Evolutionary conservation across 495 filamentous ascomycete genomes (phyloP).

Genomic region (Neurospora sp.): DNA sequence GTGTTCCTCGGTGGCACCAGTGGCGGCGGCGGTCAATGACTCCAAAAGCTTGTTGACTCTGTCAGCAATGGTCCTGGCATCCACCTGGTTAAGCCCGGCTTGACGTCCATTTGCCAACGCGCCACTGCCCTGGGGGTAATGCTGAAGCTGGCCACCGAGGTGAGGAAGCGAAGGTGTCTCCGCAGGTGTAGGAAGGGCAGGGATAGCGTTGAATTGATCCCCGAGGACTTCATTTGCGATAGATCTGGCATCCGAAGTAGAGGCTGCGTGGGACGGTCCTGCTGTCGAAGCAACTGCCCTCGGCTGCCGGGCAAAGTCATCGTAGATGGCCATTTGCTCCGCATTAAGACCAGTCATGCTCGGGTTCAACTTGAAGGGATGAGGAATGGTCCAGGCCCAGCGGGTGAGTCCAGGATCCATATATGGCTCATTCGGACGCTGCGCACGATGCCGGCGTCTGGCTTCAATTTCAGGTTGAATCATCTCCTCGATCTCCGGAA

Average conservation of each 20-base stretch:
- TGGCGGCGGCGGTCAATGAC: constrained; percentile 55
- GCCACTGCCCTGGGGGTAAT: constrained; percentile 48
- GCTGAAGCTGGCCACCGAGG: constrained; percentile 47
- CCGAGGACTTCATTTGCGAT: constrained; percentile 65
- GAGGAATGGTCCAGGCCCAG: constrained; percentile 81
- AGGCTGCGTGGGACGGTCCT: constrained; percentile 31
- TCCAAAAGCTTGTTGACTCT: constrained; percentile 58
- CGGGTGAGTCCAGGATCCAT: constrained; percentile 68
- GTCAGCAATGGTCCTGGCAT: constrained; percentile 51
- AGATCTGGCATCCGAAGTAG: constrained; percentile 41
- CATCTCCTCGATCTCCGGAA: constrained; percentile 88
- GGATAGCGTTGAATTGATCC: constrained; percentile 68
- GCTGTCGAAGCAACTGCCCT: constrained; percentile 38
- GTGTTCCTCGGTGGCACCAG: constrained; percentile 57
- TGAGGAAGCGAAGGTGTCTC: constrained; percentile 72
- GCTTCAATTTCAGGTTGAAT: constrained; percentile 66
- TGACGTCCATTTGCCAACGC: constrained; percentile 37
- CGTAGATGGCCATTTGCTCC: constrained; percentile 91
- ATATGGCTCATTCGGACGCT: constrained; percentile 70
- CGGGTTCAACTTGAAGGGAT: constrained; percentile 73
- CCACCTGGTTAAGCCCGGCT: constrained; percentile 54
- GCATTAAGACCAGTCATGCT: constrained; percentile 59
- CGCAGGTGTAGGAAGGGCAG: constrained; percentile 68
- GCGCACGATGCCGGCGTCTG: constrained; percentile 59
- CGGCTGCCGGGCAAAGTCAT: constrained; percentile 81